These are phyloP conservation scores for Trichosporon sp. DNA, from an alignment of 1,284 basidiomycete species.

Conservation along the genomic window DNA sequence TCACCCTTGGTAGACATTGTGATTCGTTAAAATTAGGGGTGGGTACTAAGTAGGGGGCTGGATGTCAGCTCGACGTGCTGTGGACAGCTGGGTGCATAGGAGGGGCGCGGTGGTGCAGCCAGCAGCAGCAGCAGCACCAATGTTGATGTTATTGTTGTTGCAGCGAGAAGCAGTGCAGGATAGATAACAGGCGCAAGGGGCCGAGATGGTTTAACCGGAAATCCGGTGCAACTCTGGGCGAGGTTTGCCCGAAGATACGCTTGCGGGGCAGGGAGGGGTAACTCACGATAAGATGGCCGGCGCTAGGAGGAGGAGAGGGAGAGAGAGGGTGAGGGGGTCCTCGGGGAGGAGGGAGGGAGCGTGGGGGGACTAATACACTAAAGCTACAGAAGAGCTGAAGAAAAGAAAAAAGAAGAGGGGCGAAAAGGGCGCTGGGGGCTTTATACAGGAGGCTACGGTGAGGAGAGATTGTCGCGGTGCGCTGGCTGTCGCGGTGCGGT, in stretches of 20 bases:
- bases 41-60: constrained; percentile 9
- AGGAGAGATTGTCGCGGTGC: background rate
- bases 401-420: constrained; percentile 10
- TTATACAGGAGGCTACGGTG: background rate
- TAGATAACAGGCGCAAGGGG: background rate
- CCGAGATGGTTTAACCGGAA: background rate
- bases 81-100: background rate
- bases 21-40: constrained; percentile 7
- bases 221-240: constrained; percentile 3
- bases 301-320: background rate
- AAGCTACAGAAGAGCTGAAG: constrained; percentile 22
- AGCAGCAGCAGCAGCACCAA: background rate
- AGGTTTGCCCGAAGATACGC: constrained; percentile 11
- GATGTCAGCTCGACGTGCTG: background rate
- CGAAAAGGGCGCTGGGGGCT: background rate
- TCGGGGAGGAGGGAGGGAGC: constrained; percentile 8
- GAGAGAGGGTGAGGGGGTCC: constrained; percentile 7
- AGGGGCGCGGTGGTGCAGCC: background rate
- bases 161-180: background rate
- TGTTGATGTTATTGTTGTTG: background rate
- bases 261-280: background rate
- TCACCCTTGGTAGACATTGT: constrained; percentile 51
- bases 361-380: constrained; percentile 16
- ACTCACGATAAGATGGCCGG: constrained; percentile 13
- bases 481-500: no score